phyloP scores from a whole-genome alignment of 1,284 basidiomycete genomes.

The Microbotryum intermedium region DNA sequence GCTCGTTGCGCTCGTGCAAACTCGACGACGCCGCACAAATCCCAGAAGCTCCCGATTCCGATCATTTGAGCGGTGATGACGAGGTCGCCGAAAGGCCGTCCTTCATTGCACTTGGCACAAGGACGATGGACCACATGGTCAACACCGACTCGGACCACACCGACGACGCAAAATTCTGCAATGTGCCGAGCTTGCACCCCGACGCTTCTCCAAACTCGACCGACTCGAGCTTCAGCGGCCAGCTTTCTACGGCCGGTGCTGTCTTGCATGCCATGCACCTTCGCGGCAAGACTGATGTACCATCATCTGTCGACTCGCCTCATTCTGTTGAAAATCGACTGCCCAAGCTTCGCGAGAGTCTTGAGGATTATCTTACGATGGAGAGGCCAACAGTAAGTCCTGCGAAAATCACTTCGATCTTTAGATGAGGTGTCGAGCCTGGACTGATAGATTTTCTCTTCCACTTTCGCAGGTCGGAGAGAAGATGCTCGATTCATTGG shows the following conservation, averaged over 20 bases:
- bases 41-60: too few species aligned
- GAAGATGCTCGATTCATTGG: constrained; percentile 19
- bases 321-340: too few species aligned
- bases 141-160: background rate
- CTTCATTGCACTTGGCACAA: background rate
- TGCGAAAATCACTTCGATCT: too few species aligned
- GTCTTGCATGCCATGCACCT: constrained; percentile 13
- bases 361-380: constrained; percentile 12
- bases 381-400: constrained; percentile 14
- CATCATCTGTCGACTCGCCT: background rate
- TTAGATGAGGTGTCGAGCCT: too few species aligned
- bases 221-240: constrained; percentile 12
- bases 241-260: constrained; percentile 9
- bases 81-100: too few species aligned
- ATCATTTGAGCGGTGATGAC: too few species aligned
- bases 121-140: background rate
- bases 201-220: constrained; percentile 1
- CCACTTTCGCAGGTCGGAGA: constrained; percentile 14
- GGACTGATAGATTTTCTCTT: background rate
- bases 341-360: constrained; percentile 3
- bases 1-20: too few species aligned
- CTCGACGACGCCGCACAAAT: too few species aligned
- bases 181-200: background rate
- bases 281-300: too few species aligned
- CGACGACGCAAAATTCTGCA: background rate